Conservation (phyloP, 495 filamentous ascomycete genomes). For the Xylaria venustula region DNA sequence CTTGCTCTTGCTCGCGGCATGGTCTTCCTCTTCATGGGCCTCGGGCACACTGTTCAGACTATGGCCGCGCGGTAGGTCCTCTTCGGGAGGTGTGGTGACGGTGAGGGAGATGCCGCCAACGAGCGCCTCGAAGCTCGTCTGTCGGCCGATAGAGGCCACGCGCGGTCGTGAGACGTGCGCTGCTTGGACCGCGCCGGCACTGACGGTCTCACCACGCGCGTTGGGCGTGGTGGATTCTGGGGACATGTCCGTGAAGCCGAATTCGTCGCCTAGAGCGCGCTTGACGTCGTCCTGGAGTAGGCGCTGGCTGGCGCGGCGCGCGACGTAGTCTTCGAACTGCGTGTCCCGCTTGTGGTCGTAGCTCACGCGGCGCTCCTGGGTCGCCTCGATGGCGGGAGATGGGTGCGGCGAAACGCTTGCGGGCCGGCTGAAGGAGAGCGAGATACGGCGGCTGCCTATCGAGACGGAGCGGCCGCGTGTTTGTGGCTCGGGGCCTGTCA, state of each 20-base stretch:
- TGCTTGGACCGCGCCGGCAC: slow-evolving; percentile 17
- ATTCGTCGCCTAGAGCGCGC: slow-evolving; percentile 36
- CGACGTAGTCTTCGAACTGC: slow-evolving; percentile 32
- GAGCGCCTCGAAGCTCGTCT: slow-evolving; percentile 23
- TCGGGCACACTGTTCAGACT: slow-evolving; percentile 30
- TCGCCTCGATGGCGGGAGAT: not conserved
- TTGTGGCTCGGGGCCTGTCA: not conserved
- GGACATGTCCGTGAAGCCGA: slow-evolving; percentile 33
- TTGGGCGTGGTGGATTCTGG: not conserved
- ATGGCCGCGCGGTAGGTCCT: slow-evolving; percentile 18
- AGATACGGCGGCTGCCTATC: slow-evolving; percentile 18
- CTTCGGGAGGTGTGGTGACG: slow-evolving; percentile 14
- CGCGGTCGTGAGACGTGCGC: slow-evolving; percentile 16
- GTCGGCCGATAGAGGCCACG: slow-evolving; percentile 20
- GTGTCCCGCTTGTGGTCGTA: slow-evolving; percentile 37
- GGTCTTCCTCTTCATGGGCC: slow-evolving; percentile 25
- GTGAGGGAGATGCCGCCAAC: slow-evolving; percentile 10
- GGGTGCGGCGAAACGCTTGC: not conserved
- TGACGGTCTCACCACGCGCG: slow-evolving; percentile 16
- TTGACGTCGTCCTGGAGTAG: slow-evolving; percentile 32
- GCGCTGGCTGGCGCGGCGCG: slow-evolving; percentile 12
- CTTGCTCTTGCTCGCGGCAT: not conserved
- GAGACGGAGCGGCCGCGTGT: slow-evolving; percentile 21
- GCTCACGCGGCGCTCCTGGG: slow-evolving; percentile 16
- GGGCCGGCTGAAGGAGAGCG: slow-evolving; percentile 15